Evolutionary conservation across 768 basidiomycete species (phyloP).

Genomic region (Boletellus emodensis): DNA sequence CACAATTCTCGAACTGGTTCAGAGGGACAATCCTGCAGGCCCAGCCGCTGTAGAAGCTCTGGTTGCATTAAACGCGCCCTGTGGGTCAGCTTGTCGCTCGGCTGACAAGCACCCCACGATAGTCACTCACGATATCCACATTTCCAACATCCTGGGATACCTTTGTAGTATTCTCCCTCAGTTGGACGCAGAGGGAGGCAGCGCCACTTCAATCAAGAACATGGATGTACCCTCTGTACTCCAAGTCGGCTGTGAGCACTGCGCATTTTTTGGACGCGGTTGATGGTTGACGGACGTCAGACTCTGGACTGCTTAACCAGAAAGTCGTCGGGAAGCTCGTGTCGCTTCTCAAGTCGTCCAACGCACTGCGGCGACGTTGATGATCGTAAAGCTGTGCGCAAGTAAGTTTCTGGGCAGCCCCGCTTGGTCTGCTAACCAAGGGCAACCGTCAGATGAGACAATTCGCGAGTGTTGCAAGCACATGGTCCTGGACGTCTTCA

Average conservation of each 20-base stretch:
- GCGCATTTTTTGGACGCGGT: too few species aligned
- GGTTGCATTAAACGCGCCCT: neutral
- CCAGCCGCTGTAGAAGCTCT: slow-evolving; percentile 5
- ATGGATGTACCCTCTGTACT: neutral
- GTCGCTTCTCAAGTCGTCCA: neutral
- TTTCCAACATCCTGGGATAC: slow-evolving; percentile 3
- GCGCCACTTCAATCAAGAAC: too few species aligned
- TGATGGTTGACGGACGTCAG: neutral
- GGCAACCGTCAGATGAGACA: neutral
- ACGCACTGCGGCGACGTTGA: slow-evolving; percentile 7
- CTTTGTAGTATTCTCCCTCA: slow-evolving; percentile 5
- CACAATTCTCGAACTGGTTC: neutral
- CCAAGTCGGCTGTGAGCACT: neutral
- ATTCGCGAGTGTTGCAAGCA: neutral
- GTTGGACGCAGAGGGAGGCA: neutral
- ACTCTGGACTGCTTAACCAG: neutral
- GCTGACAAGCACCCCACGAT: neutral
- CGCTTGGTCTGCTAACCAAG: neutral
- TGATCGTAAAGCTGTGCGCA: slow-evolving; percentile 9
- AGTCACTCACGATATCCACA: neutral
- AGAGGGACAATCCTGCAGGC: neutral
- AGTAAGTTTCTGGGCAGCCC: neutral
- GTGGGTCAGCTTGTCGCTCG: too few species aligned
- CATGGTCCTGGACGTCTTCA: slow-evolving; percentile 3
- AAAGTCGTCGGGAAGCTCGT: neutral